Evolutionary conservation across 192 early-diverging fungal genomes (phyloP).

Genomic region (Radiomyces spectabilis): DNA sequence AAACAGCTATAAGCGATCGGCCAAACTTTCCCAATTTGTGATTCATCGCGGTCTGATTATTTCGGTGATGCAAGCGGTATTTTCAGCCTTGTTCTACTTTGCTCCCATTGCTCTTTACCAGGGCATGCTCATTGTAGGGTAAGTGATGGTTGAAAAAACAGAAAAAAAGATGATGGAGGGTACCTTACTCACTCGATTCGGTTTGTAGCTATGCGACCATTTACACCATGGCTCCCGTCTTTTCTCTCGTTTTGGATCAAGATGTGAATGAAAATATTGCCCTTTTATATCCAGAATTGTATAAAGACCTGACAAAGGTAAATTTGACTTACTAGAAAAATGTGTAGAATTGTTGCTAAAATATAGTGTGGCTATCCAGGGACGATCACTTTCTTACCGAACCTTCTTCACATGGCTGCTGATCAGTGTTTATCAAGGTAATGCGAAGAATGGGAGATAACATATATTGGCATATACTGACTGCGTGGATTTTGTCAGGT

Average conservation of each 20-base stretch:
- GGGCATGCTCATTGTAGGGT: conserved; percentile 75
- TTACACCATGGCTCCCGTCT: conserved; percentile 96
- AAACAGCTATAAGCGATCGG: conserved; percentile 90
- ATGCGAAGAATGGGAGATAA: conserved; percentile 37
- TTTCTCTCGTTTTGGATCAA: conserved; percentile 87
- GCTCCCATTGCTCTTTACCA: conserved; percentile 95
- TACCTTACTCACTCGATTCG: neutral
- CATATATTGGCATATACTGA: too few relatives aligned
- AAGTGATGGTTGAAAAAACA: neutral
- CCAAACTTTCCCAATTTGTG: conserved; percentile 92
- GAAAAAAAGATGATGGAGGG: neutral
- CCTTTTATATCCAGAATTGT: conserved; percentile 86
- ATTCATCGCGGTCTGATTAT: conserved; percentile 97
- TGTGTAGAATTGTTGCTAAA: too few relatives aligned
- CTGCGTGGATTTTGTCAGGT: conserved; percentile 63
- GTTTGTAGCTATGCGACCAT: conserved; percentile 73
- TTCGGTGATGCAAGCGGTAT: conserved; percentile 96
- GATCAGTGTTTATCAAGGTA: conserved; percentile 95
- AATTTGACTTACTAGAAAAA: neutral
- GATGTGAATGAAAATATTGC: conserved; percentile 89
- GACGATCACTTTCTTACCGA: conserved; percentile 81
- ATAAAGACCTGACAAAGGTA: conserved; percentile 87
- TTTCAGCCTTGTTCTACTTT: conserved; percentile 93
- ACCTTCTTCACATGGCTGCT: conserved; percentile 94
- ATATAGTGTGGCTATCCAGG: too few relatives aligned